Evolutionary conservation across 2,329 filamentous ascomycete species (phyloP).

Genomic region (Sphaerulina vaccinii): DNA sequence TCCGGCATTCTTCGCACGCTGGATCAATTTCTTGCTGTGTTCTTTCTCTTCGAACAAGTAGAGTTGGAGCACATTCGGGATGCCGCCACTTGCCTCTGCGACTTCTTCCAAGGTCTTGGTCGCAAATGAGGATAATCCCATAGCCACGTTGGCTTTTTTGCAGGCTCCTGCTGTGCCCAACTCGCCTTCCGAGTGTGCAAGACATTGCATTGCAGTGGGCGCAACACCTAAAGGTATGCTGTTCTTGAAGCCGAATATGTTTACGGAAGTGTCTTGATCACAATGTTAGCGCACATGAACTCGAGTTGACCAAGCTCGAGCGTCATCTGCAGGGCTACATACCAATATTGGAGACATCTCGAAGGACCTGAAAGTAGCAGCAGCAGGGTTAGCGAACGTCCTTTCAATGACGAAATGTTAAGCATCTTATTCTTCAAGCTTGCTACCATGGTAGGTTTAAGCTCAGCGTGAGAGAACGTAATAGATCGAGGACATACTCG

Average conservation of each 20-base stretch:
- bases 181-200: slow-evolving; percentile 56
- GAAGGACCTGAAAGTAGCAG: too few relatives aligned
- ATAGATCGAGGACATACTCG: too few relatives aligned
- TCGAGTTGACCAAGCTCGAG: too few relatives aligned
- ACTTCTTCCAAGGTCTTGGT: slow-evolving; percentile 55
- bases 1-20: slow-evolving; percentile 42
- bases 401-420: too few relatives aligned
- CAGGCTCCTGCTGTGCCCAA: slow-evolving; percentile 51
- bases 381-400: too few relatives aligned
- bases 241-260: slow-evolving; percentile 47
- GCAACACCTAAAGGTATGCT: slow-evolving; percentile 55
- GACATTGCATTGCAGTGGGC: slow-evolving; percentile 54
- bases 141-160: slow-evolving; percentile 44
- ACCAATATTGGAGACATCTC: slow-evolving; percentile 40
- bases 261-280: slow-evolving; percentile 39
- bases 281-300: not conserved
- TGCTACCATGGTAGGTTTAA: too few relatives aligned
- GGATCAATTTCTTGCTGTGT: slow-evolving; percentile 46
- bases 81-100: slow-evolving; percentile 41
- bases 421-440: too few relatives aligned
- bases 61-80: slow-evolving; percentile 55
- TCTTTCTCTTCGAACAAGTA: slow-evolving; percentile 55
- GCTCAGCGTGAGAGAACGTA: too few relatives aligned
- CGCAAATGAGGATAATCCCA: slow-evolving; percentile 53
- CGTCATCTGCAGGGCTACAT: not conserved